Evolutionary conservation across 1,284 basidiomycete species (phyloP).

Genomic region (Puccinia triticina): DNA sequence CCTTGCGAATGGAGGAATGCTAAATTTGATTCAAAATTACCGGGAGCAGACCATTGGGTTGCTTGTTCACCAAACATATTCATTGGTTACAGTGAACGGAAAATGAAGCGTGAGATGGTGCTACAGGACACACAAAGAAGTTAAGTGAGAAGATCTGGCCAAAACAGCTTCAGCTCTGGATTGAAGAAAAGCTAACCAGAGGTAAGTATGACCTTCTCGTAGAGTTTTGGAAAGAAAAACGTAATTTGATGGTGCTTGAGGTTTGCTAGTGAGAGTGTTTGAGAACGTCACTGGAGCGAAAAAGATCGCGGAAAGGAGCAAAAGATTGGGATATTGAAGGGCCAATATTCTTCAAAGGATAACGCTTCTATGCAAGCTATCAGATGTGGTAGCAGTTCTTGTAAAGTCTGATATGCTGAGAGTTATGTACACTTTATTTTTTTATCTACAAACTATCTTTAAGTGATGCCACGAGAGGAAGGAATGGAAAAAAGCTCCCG

Average conservation of each 20-base stretch:
- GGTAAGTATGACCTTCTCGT: not conserved
- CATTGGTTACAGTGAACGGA: not conserved
- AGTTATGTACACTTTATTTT: conserved; percentile 10
- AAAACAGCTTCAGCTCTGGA: not conserved
- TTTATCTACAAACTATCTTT: conserved; percentile 1
- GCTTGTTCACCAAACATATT: conserved; percentile 20
- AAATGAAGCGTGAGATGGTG: not conserved
- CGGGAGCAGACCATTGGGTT: not conserved
- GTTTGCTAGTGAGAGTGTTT: not conserved
- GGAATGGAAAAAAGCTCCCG: conserved; percentile 2
- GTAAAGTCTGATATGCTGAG: not conserved
- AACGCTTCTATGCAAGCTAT: not conserved
- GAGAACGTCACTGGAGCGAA: not conserved
- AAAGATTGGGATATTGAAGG: not conserved
- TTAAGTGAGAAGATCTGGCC: not conserved
- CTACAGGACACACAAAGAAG: not conserved
- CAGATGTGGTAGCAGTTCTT: not conserved
- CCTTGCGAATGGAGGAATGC: not conserved
- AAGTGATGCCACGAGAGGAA: conserved; percentile 1
- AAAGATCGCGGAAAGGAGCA: not conserved
- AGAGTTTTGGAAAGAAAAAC: not conserved
- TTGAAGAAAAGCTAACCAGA: not conserved
- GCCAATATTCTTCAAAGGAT: not conserved
- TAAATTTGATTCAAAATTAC: not conserved
- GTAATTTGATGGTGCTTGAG: not conserved